Percentiles rank a stretch among this genome's conserved stretches.
phyloP scores from a whole-genome alignment of 2,329 filamentous ascomycete genomes.

The Tolypocladium capitatum region DNA sequence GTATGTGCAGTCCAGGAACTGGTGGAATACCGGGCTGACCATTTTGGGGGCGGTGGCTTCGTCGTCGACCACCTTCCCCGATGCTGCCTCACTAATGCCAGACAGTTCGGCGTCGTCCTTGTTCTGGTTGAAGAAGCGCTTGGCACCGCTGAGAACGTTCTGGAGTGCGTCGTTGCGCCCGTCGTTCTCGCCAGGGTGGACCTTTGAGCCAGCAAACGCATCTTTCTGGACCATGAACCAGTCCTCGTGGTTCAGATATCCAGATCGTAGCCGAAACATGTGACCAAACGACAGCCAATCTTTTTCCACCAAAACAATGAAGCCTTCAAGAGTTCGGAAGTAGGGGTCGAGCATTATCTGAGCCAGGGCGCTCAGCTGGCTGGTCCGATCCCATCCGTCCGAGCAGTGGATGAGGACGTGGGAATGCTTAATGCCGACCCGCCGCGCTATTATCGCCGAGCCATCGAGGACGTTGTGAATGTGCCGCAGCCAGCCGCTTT shows the following conservation, averaged over 20 bases:
- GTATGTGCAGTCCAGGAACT: conserved; percentile 90
- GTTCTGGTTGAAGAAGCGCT: conserved; percentile 74
- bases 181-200: conserved; percentile 49
- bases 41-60: conserved; percentile 75
- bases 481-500: conserved; percentile 85
- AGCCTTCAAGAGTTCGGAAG: conserved; percentile 86
- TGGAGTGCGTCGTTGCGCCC: conserved; percentile 64
- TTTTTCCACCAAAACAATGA: conserved; percentile 89
- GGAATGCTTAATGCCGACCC: conserved; percentile 83
- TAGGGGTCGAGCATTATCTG: conserved; percentile 94
- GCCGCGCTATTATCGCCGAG: conserved; percentile 68
- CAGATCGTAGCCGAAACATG: conserved; percentile 90
- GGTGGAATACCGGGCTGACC: conserved; percentile 91
- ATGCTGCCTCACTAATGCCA: conserved; percentile 25
- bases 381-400: conserved; percentile 95
- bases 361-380: conserved; percentile 80
- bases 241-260: conserved; percentile 77
- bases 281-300: conserved; percentile 97
- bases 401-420: conserved; percentile 96
- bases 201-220: conserved; percentile 48
- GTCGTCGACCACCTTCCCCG: conserved; percentile 30
- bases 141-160: conserved; percentile 74
- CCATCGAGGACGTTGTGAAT: conserved; percentile 76
- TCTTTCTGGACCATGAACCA: conserved; percentile 89
- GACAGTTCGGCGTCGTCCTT: conserved; percentile 49